These are phyloP conservation scores for Terana coerulea DNA, from an alignment of 768 basidiomycete species.

Conservation along the genomic window DNA sequence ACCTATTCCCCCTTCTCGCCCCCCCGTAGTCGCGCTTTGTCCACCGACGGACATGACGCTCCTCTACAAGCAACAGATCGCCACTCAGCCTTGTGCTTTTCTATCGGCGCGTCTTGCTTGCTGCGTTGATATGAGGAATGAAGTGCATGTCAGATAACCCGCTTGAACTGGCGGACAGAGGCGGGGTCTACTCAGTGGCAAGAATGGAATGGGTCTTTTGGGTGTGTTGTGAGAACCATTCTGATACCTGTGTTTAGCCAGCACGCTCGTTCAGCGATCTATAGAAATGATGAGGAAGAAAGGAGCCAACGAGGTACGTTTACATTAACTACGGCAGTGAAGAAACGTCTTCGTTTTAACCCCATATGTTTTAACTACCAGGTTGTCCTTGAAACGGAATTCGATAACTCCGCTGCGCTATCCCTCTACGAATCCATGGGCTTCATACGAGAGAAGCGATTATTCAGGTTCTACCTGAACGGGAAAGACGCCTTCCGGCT, in stretches of 20 bases:
- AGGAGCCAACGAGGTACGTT: slow-evolving; percentile 80
- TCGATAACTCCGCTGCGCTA: slow-evolving; percentile 85
- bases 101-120: no score
- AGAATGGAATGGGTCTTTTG: slow-evolving; percentile 34
- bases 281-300: slow-evolving; percentile 79
- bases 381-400: slow-evolving; percentile 96
- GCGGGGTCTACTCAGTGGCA: no score
- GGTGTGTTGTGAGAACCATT: slow-evolving; percentile 22
- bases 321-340: background rate
- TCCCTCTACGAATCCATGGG: slow-evolving; percentile 89
- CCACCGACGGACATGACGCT: background rate
- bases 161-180: no score
- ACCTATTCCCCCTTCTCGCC: background rate
- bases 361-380: slow-evolving; percentile 29
- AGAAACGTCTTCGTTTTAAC: no score
- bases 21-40: background rate
- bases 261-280: slow-evolving; percentile 77
- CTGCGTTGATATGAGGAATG: no score
- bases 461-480: slow-evolving; percentile 95
- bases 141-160: no score
- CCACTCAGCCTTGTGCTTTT: no score
- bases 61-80: no score
- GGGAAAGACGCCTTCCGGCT: slow-evolving; percentile 94
- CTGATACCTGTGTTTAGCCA: no score
- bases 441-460: slow-evolving; percentile 92